phyloP scores from a whole-genome alignment of 2,329 filamentous ascomycete species.

The Leptographium lundbergii region DNA sequence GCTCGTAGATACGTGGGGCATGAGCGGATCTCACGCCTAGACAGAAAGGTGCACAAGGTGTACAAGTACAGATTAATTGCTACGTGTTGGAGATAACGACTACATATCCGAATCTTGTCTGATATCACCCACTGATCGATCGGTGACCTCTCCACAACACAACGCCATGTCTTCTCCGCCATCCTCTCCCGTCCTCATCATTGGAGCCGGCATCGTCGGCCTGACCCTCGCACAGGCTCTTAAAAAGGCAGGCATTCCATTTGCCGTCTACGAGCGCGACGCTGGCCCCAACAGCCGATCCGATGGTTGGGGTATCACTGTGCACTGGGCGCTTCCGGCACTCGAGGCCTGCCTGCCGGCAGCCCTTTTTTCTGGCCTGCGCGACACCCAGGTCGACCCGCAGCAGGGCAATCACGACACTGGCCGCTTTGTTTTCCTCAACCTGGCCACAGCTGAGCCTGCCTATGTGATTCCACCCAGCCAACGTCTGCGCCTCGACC shows the following conservation, averaged over 20 bases:
- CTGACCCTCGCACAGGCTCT: background rate
- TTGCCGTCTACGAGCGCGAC: slow-evolving; percentile 1
- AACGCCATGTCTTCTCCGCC: background rate
- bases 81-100: no score
- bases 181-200: background rate
- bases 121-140: no score
- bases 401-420: background rate
- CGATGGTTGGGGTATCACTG: slow-evolving; percentile 1
- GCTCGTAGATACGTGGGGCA: no score
- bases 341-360: background rate
- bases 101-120: background rate
- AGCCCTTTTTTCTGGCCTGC: background rate
- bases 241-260: background rate
- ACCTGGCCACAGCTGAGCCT: slow-evolving; percentile 2
- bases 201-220: background rate
- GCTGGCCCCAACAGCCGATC: background rate
- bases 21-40: no score
- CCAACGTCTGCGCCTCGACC: slow-evolving; percentile 21
- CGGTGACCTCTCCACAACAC: background rate
- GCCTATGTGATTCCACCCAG: slow-evolving; percentile 2
- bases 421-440: slow-evolving; percentile 1
- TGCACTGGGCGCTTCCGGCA: slow-evolving; percentile 1
- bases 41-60: no score
- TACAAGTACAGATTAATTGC: no score
- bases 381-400: slow-evolving; percentile 1